Percentiles rank a stretch among this genome's conserved stretches.
Conservation (phyloP, 202 grass and related monocot species). For the Saccharum hybrid region DNA sequence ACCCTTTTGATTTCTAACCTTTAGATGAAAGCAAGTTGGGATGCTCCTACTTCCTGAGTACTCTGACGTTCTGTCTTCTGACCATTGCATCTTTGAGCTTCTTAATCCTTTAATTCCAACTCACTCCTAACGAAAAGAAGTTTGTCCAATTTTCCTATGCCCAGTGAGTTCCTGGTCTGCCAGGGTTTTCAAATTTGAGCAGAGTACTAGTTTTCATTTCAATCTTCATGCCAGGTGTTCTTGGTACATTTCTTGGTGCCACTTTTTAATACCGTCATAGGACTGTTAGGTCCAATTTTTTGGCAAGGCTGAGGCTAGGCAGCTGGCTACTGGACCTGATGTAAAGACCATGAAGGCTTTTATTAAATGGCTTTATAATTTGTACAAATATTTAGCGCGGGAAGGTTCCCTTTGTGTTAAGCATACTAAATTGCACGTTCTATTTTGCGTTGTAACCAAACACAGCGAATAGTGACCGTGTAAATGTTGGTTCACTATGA, state of each 20-base stretch:
- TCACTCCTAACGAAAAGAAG: conserved; percentile 17
- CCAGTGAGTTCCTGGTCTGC: neutral
- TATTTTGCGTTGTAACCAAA: neutral
- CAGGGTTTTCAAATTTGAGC: conserved; percentile 14
- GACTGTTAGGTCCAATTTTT: conserved; percentile 11
- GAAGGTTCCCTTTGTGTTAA: neutral
- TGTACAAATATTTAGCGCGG: conserved; percentile 13
- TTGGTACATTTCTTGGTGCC: conserved; percentile 8
- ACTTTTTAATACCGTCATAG: conserved; percentile 14
- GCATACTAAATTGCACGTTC: neutral
- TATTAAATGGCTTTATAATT: neutral
- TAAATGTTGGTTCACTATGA: neutral
- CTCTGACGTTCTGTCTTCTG: neutral
- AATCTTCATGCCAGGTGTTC: neutral
- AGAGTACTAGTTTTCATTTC: conserved; percentile 2
- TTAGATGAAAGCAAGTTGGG: conserved; percentile 26
- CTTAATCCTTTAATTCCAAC: conserved; percentile 15
- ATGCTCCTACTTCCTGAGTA: neutral
- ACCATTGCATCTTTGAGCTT: conserved; percentile 19
- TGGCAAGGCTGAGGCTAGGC: neutral
- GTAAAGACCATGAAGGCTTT: neutral
- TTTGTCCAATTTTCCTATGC: conserved; percentile 14
- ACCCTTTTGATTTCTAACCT: conserved; percentile 34
- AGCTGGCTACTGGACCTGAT: conserved; percentile 8
- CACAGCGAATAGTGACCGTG: neutral